Conservation (phyloP, 1,139 yeast species). For the Geotrichum histeridarum region DNA sequence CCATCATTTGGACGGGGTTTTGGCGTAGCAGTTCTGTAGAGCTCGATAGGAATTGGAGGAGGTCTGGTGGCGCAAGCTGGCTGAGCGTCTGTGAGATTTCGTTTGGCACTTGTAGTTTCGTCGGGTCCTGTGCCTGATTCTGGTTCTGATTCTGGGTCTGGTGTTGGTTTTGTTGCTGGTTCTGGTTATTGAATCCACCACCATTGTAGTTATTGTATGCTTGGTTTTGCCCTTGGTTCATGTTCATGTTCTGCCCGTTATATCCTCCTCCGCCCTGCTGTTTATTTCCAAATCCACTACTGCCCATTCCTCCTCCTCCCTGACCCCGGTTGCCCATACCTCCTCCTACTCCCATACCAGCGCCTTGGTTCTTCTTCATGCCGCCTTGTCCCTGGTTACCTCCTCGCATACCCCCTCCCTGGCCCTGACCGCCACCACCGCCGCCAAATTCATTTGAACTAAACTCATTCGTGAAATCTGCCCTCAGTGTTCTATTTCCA, state of each 20-base stretch:
- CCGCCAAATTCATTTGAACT: conserved; percentile 1
- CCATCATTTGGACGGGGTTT: conserved; percentile 60
- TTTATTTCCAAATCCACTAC: neutral
- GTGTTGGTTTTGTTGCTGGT: conserved; percentile 16
- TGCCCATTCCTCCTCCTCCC: neutral
- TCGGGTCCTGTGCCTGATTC: neutral
- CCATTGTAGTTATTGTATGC: neutral
- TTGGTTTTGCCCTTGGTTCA: conserved; percentile 1
- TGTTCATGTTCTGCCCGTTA: neutral
- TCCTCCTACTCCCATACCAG: neutral
- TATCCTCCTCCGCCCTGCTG: neutral
- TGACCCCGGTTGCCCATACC: neutral
- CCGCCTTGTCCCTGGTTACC: conserved; percentile 7
- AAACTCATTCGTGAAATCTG: conserved; percentile 57
- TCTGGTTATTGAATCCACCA: conserved; percentile 10
- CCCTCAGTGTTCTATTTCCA: conserved; percentile 60
- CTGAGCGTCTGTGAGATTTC: conserved; percentile 57
- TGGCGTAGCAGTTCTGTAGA: conserved; percentile 59
- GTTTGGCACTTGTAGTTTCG: conserved; percentile 51
- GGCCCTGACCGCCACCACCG: neutral
- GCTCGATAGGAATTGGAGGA: conserved; percentile 53
- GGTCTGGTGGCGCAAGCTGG: conserved; percentile 54
- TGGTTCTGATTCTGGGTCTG: conserved; percentile 9
- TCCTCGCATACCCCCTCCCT: conserved; percentile 5
- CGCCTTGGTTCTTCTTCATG: conserved; percentile 4